Conservation (phyloP, 2,329 filamentous ascomycete species). For the Ophioceras dolichostomum region DNA sequence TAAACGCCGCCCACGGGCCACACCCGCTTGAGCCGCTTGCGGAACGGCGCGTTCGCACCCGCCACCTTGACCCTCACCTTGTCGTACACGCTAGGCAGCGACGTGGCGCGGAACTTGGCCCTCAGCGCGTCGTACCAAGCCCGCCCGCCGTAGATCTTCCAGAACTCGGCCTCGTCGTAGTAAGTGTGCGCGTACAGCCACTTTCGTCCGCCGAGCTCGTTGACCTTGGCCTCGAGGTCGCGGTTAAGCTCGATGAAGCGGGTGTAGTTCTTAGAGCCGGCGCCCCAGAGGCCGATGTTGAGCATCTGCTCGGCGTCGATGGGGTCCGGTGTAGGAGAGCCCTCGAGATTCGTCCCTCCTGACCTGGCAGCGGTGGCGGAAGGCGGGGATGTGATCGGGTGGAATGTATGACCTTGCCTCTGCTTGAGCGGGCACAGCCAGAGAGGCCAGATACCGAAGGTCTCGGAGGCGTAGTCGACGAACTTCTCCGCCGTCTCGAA, state of each 20-base stretch:
- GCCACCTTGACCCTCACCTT: conserved; percentile 45
- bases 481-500: conserved; percentile 39
- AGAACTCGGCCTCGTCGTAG: conserved; percentile 63
- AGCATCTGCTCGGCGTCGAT: conserved; percentile 30
- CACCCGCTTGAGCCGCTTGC: conserved; percentile 29
- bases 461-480: conserved; percentile 38
- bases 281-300: conserved; percentile 69
- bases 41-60: conserved; percentile 13
- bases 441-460: conserved; percentile 44
- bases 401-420: conserved; percentile 37
- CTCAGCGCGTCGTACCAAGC: conserved; percentile 51
- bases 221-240: conserved; percentile 56
- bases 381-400: conserved; percentile 32
- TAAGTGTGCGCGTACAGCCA: conserved; percentile 84
- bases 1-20: conserved; percentile 47
- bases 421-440: conserved; percentile 46
- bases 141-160: conserved; percentile 46
- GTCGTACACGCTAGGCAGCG: conserved; percentile 56
- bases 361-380: conserved; percentile 6
- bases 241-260: conserved; percentile 61
- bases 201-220: conserved; percentile 63
- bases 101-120: conserved; percentile 46
- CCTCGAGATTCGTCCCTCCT: conserved; percentile 6
- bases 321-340: background rate
- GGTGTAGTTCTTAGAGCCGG: conserved; percentile 42